These are phyloP conservation scores for Exophiala spinifera DNA, from an alignment of 2,329 filamentous ascomycete species.

Conservation along the genomic window DNA sequence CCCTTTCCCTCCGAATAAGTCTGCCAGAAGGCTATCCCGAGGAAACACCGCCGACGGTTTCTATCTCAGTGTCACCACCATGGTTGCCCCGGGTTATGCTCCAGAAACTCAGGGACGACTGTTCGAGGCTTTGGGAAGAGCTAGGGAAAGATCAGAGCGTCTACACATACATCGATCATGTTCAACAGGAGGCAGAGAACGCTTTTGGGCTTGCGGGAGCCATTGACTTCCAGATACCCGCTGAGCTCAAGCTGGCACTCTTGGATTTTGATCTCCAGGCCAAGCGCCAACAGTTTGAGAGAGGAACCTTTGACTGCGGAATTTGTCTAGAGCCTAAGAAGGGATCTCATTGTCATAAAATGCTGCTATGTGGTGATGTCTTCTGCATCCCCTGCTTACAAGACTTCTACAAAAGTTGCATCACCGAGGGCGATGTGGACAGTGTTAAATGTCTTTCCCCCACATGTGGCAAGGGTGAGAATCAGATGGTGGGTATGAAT, in stretches of 20 bases:
- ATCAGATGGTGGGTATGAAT: conserved; percentile 31
- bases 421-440: conserved; percentile 76
- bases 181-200: conserved; percentile 57
- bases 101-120: conserved; percentile 47
- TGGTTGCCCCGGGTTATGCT: conserved; percentile 53
- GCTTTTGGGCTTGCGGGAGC: conserved; percentile 51
- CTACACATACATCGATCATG: conserved; percentile 58
- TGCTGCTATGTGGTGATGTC: conserved; percentile 82
- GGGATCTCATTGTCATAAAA: conserved; percentile 72
- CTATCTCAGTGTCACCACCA: conserved; percentile 47
- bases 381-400: conserved; percentile 86
- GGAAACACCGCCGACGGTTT: conserved; percentile 49
- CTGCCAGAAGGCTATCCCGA: conserved; percentile 58
- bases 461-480: conserved; percentile 63
- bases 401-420: conserved; percentile 86
- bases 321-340: conserved; percentile 93
- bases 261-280: conserved; percentile 75
- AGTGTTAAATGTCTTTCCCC: conserved; percentile 77
- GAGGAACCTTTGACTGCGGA: conserved; percentile 81
- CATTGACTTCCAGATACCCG: conserved; percentile 42
- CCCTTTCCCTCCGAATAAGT: conserved; percentile 51
- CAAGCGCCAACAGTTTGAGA: conserved; percentile 72
- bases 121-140: conserved; percentile 57
- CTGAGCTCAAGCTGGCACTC: conserved; percentile 62
- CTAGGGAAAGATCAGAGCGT: conserved; percentile 56